Percentiles rank a stretch among this genome's conserved stretches.
These are phyloP conservation scores for Simplicillium sp. DNA, from an alignment of 2,329 filamentous ascomycete genomes.

Conservation along the genomic window DNA sequence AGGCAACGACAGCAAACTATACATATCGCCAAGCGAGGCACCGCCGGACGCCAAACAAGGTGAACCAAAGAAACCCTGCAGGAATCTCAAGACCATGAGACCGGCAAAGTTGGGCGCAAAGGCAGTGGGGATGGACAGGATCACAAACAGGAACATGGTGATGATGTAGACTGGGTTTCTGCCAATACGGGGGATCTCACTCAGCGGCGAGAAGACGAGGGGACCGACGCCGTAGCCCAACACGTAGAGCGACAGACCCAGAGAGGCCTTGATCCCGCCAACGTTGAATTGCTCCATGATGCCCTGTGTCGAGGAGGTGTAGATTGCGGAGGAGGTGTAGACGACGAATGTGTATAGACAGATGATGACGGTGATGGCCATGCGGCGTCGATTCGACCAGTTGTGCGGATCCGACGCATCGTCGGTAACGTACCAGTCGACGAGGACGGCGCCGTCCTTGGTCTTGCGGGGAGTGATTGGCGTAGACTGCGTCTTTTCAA, in stretches of 20 bases:
- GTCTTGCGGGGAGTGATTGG: constrained; percentile 39
- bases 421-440: constrained; percentile 46
- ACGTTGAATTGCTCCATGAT: constrained; percentile 45
- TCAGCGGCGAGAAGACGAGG: constrained; percentile 55
- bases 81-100: constrained; percentile 53
- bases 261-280: constrained; percentile 36
- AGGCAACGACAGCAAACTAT: constrained; percentile 43
- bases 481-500: constrained; percentile 35
- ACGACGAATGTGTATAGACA: constrained; percentile 52
- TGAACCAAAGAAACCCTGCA: constrained; percentile 57
- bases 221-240: constrained; percentile 56
- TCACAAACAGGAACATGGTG: constrained; percentile 59
- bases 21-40: constrained; percentile 43
- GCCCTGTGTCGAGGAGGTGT: constrained; percentile 33
- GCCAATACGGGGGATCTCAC: constrained; percentile 57
- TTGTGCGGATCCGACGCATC: constrained; percentile 47
- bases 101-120: constrained; percentile 53
- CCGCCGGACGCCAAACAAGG: constrained; percentile 54
- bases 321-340: constrained; percentile 39
- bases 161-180: constrained; percentile 59
- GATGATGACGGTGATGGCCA: constrained; percentile 32
- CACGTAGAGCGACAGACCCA: constrained; percentile 55
- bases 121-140: constrained; percentile 55
- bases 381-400: constrained; percentile 35
- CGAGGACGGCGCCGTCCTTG: constrained; percentile 39